A percentile compares a stretch with the other conserved stretches of the same genome.
These are phyloP conservation scores for Ophiostoma sp. DNA, from an alignment of 2,329 filamentous ascomycete species.

Conservation along the genomic window DNA sequence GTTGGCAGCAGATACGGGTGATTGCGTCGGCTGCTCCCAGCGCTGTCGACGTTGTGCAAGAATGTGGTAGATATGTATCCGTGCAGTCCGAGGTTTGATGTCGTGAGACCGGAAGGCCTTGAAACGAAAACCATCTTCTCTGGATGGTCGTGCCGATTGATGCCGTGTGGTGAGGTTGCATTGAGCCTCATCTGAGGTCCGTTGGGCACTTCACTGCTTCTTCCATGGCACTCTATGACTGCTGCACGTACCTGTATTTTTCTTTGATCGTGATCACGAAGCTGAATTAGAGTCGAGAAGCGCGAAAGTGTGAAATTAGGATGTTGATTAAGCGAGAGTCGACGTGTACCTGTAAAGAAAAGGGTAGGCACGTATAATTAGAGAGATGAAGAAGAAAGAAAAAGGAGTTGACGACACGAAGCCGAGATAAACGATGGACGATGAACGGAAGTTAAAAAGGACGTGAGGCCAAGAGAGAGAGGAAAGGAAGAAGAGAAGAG, in stretches of 20 bases:
- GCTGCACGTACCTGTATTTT: conserved; percentile 7
- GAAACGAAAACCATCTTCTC: background rate
- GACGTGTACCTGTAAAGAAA: conserved; percentile 22
- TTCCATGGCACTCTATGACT: background rate
- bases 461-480: conserved; percentile 17
- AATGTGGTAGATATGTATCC: background rate
- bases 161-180: background rate
- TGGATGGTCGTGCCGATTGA: background rate
- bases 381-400: conserved; percentile 17
- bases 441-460: conserved; percentile 22
- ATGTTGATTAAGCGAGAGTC: conserved; percentile 23
- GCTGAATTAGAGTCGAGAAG: background rate
- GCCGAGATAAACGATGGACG: conserved; percentile 26
- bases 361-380: conserved; percentile 19
- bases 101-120: background rate
- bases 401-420: conserved; percentile 19
- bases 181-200: no score
- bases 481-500: conserved; percentile 15
- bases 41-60: background rate
- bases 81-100: background rate
- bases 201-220: background rate
- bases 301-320: background rate
- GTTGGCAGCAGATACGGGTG: background rate
- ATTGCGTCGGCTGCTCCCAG: background rate
- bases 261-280: conserved; percentile 11